Percentiles rank a stretch among this genome's conserved stretches.
phyloP scores from a whole-genome alignment of 768 basidiomycete genomes.

The Crucibulum laeve region DNA sequence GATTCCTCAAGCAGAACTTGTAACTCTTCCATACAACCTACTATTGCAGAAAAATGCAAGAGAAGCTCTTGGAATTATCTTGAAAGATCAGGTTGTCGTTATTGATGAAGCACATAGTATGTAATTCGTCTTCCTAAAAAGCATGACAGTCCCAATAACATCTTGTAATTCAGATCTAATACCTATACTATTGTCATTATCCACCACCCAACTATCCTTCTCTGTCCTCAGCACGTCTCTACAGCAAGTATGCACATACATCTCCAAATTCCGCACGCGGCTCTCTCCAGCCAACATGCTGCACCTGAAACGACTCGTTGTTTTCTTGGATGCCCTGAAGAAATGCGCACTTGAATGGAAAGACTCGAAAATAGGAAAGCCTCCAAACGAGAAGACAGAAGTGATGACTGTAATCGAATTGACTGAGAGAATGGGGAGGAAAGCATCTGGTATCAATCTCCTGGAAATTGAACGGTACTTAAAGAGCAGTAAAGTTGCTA shows the following conservation, averaged over 20 bases:
- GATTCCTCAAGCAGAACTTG: constrained; percentile 89
- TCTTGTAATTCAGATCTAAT: constrained; percentile 63
- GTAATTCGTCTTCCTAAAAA: constrained; percentile 18
- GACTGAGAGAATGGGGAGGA: constrained; percentile 60
- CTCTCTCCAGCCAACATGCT: constrained; percentile 70
- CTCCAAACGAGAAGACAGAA: constrained; percentile 32
- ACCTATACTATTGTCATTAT: constrained; percentile 83
- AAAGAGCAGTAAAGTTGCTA: constrained; percentile 76
- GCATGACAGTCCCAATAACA: background rate
- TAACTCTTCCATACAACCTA: constrained; percentile 93
- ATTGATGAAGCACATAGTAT: constrained; percentile 97
- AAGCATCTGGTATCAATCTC: constrained; percentile 73
- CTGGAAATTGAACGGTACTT: constrained; percentile 81
- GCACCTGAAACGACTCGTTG: constrained; percentile 75
- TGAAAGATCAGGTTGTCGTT: constrained; percentile 81
- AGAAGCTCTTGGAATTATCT: constrained; percentile 82
- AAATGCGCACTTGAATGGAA: constrained; percentile 57
- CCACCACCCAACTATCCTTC: constrained; percentile 63
- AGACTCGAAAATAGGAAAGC: constrained; percentile 18
- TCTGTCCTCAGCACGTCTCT: constrained; percentile 56
- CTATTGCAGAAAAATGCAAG: constrained; percentile 78
- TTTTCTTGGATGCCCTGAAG: constrained; percentile 67
- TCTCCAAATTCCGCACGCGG: constrained; percentile 72
- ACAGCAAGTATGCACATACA: constrained; percentile 73
- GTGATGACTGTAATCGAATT: constrained; percentile 70